Base-by-base conservation (phyloP, 768 basidiomycete genomes). In the Nidularia pulvinata region DNA sequence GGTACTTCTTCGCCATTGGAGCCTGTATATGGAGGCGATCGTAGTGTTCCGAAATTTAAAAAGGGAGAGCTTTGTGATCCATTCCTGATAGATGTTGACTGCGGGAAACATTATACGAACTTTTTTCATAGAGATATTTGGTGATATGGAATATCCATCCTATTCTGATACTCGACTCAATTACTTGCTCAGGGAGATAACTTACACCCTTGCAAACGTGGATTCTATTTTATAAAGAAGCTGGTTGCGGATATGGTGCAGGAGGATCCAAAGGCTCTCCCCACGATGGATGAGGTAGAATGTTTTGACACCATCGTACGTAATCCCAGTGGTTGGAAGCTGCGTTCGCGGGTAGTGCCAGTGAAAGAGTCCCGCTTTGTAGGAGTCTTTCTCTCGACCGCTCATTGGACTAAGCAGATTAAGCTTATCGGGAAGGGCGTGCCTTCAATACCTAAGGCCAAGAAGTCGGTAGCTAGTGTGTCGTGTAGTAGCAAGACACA, bases 21-120 rank as follows among this genome's bases (percentile, higher is more conserved):
- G 4, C 30, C 33, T 39, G 9, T 39, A 46, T 53, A 49, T 33
- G 56, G 56, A 30, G 46, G 49, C 9, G 75, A 78, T 57, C 69
- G 66, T 49, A 57, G 67, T 4, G 70, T 69, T 0, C 70, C 68
- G 2, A 71, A 72, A 25, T 73, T 71, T 34, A 36, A 5, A 10
- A 45, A 50, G 4, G 50, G 48, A 6, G 51, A 36, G 9, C 42
- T 33, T 19, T 57, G 46, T 42, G 54, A 70, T 36, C 65, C 69
- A 0, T 73, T 72, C 33, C 49, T 63, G 0, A 66, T 66, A 1
- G 72, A 72, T 30, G 50, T 72, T 7, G 73, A 70, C 50, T 67
- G 65, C 70, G 3, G 70, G 72, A 0, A 69, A 72, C 14, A n/a
- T 62, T 2, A 61, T 72, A 9, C 58, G 48, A 13, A 52, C 30